Evolutionary conservation across 495 filamentous ascomycete species (phyloP).

Genomic region (Aspergillus olivimuriae): DNA sequence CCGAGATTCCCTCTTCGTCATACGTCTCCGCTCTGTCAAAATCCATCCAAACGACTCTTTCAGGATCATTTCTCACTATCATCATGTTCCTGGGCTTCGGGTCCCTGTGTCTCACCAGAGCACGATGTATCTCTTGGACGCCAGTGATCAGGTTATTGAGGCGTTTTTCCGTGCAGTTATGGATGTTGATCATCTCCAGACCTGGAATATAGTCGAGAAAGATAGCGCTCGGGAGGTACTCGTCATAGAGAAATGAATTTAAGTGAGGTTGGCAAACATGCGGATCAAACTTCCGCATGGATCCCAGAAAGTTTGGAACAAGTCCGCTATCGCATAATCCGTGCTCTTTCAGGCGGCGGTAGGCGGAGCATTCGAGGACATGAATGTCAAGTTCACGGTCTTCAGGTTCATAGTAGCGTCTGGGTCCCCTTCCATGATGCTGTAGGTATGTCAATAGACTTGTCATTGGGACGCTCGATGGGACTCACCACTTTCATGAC

Average conservation of each 20-base stretch:
- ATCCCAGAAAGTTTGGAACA: conserved; percentile 8
- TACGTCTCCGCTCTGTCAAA: too few relatives aligned
- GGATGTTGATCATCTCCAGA: conserved; percentile 2
- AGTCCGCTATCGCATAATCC: conserved; percentile 12
- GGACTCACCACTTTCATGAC: conserved; percentile 1
- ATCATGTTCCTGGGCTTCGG: conserved; percentile 10
- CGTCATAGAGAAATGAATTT: conserved; percentile 5
- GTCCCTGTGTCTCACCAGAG: conserved; percentile 9
- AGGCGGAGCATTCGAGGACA: conserved; percentile 7
- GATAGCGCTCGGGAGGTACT: conserved; percentile 8
- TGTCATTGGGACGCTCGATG: neutral
- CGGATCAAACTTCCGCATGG: conserved; percentile 7
- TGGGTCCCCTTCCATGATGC: conserved; percentile 7
- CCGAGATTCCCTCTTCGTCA: too few relatives aligned
- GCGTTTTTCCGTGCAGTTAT: conserved; percentile 4
- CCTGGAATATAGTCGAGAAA: conserved; percentile 11
- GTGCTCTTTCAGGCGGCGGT: conserved; percentile 3
- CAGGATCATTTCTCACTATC: conserved; percentile 7
- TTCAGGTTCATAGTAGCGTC: conserved; percentile 4
- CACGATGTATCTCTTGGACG: conserved; percentile 10
- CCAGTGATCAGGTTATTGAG: conserved; percentile 6
- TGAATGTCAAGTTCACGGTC: conserved; percentile 5
- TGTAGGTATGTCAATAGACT: conserved; percentile 1
- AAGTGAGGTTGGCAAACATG: conserved; percentile 5
- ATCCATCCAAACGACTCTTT: conserved; percentile 12